A percentile compares a stretch with the other conserved stretches of the same genome.
Conservation (phyloP, 768 basidiomycete species). For the Mycena galopus region DNA sequence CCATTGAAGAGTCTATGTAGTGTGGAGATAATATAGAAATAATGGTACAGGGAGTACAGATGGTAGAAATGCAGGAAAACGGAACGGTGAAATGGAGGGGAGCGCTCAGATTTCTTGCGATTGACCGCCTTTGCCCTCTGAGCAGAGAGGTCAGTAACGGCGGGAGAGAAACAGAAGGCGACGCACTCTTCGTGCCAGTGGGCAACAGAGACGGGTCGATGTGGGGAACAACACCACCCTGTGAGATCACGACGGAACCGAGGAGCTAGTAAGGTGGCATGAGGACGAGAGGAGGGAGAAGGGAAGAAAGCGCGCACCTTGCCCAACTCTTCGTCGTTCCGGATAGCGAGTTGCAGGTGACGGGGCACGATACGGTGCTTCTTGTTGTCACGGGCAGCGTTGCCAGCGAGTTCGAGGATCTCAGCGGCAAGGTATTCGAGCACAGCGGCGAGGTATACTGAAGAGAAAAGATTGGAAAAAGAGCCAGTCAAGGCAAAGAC, state of each 20-base stretch:
- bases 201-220: conserved; percentile 52
- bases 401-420: conserved; percentile 87
- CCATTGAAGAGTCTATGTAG: background rate
- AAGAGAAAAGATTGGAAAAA: background rate
- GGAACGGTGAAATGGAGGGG: background rate
- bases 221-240: conserved; percentile 86
- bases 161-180: too few relatives aligned
- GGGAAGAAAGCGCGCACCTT: background rate
- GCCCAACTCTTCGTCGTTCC: conserved; percentile 80
- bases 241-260: conserved; percentile 89
- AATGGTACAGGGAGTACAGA: background rate
- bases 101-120: background rate
- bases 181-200: conserved; percentile 8
- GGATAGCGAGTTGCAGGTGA: conserved; percentile 88
- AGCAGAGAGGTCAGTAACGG: background rate
- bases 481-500: background rate
- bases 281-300: background rate
- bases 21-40: background rate
- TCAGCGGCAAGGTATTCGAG: conserved; percentile 89
- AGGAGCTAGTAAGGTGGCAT: conserved; percentile 68
- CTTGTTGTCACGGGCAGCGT: conserved; percentile 80
- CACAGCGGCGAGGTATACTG: conserved; percentile 86
- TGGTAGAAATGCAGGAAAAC: background rate
- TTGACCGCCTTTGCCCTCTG: conserved; percentile 2
- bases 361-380: conserved; percentile 91